A percentile compares a stretch with the other conserved stretches of the same genome.
These are phyloP conservation scores for Talaromyces proteolyticus DNA, from an alignment of 495 filamentous ascomycete genomes.

Conservation along the genomic window DNA sequence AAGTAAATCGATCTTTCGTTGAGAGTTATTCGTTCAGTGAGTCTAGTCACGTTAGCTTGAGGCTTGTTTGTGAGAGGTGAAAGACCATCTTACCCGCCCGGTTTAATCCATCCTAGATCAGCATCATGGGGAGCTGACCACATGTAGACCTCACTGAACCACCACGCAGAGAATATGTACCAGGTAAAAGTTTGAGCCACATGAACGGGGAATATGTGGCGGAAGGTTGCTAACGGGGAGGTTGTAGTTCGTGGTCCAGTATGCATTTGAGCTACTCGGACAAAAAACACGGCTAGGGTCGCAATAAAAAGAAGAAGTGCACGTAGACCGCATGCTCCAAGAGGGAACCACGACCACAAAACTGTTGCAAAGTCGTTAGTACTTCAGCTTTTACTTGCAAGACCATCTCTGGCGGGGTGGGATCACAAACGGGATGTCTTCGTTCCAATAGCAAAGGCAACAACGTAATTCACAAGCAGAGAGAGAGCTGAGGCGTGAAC, in stretches of 20 bases:
- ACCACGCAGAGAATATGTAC: slow-evolving; percentile 71
- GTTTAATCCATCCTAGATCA: slow-evolving; percentile 65
- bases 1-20: slow-evolving; percentile 88
- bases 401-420: no score
- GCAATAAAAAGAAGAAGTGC: slow-evolving; percentile 66
- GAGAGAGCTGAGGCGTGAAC: slow-evolving; percentile 62
- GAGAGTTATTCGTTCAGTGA: slow-evolving; percentile 66
- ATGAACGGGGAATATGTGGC: slow-evolving; percentile 46
- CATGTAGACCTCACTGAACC: slow-evolving; percentile 79
- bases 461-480: slow-evolving; percentile 65
- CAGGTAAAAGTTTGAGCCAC: slow-evolving; percentile 62
- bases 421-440: slow-evolving; percentile 58
- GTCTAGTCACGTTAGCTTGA: slow-evolving; percentile 17
- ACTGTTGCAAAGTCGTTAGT: slow-evolving; percentile 36
- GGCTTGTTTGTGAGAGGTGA: slow-evolving; percentile 16
- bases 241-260: slow-evolving; percentile 57
- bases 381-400: background rate
- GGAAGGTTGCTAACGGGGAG: slow-evolving; percentile 60
- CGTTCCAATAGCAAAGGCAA: slow-evolving; percentile 62
- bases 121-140: slow-evolving; percentile 62
- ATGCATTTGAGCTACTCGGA: slow-evolving; percentile 84
- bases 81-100: slow-evolving; percentile 43
- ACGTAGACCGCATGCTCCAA: slow-evolving; percentile 69
- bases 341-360: slow-evolving; percentile 80
- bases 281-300: slow-evolving; percentile 62